Evolutionary conservation across 2,329 filamentous ascomycete genomes (phyloP), one percentile per base, ranked within the genome.

Genomic region (Falciphora oryzae): DNA sequence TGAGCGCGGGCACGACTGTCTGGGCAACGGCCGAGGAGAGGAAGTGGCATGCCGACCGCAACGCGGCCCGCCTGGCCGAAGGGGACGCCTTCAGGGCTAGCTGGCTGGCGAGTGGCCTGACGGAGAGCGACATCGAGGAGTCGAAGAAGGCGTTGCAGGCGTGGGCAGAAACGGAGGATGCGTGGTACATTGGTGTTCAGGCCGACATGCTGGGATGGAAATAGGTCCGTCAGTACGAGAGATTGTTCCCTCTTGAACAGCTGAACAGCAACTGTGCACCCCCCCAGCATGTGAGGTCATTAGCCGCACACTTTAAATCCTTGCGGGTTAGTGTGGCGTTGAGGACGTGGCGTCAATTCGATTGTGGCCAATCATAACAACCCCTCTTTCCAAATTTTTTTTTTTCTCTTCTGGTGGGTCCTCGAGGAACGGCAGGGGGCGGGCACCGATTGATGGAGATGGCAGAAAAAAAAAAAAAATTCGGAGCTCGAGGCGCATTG

Each of bases 131-230:
- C 69, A 74, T 78, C 29, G 67, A 73, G 61, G 65, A 76, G 70
- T 72, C 73, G 14, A 58, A 70, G 56, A 32, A 4, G 1, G 73
- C 72, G 8, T 60, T 76, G 31, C 61, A 67, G 32, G 66, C 66
- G 57, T 78, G 77, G 76, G 74, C 70, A 0, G 71, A 75, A 61
- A 72, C 67, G 16, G 73, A 78, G 57, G 75, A 76, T 68, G 75
- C 75, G 1, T 79, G 76, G 77, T 76, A 71, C 66, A 75, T 67
- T 8, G 68, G 70, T 18, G 18, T 77, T 63, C 74, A 78, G 68
- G 70, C 70, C 28, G 77, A 79, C 67, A 73, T 78, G 32, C 68
- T 79, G 3, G 76, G 70, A 7, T 77, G 76, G 75, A 79, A 79
- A 69, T 77, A 53, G 56, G 16, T 4, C 59, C 13, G 29, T 38